Conservation (phyloP, 1,139 yeast species). For the Debaryomycetaceae sp. region DNA sequence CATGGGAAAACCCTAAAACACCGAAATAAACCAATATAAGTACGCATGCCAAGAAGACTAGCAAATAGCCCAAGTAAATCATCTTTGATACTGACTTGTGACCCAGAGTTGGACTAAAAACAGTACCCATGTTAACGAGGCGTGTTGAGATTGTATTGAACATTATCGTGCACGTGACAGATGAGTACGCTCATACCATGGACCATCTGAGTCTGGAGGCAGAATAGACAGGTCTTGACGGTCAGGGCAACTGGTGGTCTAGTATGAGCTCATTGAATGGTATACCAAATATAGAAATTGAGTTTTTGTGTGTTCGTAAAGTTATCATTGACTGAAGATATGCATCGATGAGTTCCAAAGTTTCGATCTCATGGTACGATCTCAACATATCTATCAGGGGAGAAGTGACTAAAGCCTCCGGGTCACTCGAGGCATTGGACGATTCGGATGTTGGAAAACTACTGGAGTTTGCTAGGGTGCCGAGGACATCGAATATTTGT, state of each 20-base stretch:
- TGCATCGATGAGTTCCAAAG: background rate
- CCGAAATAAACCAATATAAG: conserved; percentile 28
- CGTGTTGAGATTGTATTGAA: background rate
- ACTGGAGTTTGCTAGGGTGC: background rate
- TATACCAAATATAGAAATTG: background rate
- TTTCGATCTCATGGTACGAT: background rate
- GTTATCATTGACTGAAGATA: background rate
- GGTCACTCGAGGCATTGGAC: no score
- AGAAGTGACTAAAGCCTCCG: background rate
- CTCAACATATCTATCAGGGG: background rate
- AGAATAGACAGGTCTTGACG: no score
- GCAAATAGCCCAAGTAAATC: background rate
- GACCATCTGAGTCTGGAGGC: no score
- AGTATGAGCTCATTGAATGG: background rate
- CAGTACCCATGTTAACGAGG: background rate
- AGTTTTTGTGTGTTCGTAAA: background rate
- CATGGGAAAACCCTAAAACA: conserved; percentile 54
- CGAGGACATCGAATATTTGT: background rate
- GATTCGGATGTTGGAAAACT: no score
- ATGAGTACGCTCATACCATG: no score
- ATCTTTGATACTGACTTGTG: background rate
- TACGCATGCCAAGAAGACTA: conserved; percentile 1
- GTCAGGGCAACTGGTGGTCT: background rate
- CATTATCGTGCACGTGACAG: no score
- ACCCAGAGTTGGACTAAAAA: background rate